Base-by-base conservation (phyloP, 2,329 filamentous ascomycete species). In the Macrophomina tecta region DNA sequence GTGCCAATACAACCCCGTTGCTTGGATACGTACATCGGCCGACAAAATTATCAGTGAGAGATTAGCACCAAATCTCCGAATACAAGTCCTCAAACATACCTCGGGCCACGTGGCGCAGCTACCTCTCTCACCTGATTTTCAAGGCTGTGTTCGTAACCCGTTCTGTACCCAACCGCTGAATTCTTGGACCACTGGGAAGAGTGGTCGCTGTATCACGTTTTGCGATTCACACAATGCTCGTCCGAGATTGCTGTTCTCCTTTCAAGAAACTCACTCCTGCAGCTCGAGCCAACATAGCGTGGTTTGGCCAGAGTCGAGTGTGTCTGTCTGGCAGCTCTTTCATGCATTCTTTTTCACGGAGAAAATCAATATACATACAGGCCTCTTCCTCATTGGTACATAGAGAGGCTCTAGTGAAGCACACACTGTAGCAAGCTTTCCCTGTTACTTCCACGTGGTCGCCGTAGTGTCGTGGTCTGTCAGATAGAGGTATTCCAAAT, bases 21-120 rank as follows among this genome's bases (percentile, higher is more conserved):
- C 45, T 7, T n/a, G 32, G 11, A 8, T 28, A 9, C n/a, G 18
- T 48, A n/a, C 30, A 36, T 28, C n/a, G 9, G n/a, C 42, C n/a
- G 16, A n/a, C n/a, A 38, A 40, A 62, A 23, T 11, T 30, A 49
- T 40, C 32, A 38, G 30, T 7, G 18, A n/a, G 38, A 5, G 49
- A 14, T 49, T 5, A 45, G 16, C 5, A 34, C 16, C 18, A 32
- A n/a, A 14, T 8, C 11, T 16, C 32, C 58, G 58, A 49, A 40
- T 42, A 46, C 30, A 28, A 40, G 46, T 38, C n/a, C 32, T 45
- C 45, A 49, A 45, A n/a, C 32, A 49, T 38, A 18, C 9, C 45
- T 62, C 36, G 45, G 58, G 18, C 58, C 58, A 62, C 58, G 58
- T 62, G 58, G 58, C 58, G 58, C 58, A 51, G 32, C 42, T 49